Evolutionary conservation across 257 asterid genomes (phyloP).

Genomic region (Knoxia roxburghii): DNA sequence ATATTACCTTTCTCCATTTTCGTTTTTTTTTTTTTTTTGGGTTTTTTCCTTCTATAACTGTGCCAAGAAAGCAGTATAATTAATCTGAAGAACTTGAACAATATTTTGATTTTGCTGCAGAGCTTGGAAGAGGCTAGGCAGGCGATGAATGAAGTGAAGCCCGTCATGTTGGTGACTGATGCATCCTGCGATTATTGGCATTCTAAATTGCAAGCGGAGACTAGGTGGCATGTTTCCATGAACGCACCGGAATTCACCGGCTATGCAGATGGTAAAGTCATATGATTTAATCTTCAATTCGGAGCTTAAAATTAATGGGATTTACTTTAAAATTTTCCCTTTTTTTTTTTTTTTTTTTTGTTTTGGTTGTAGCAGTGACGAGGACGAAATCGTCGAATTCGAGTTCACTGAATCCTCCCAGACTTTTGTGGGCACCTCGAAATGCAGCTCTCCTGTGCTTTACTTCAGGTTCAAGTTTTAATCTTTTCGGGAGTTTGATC

Average conservation of each 20-base stretch:
- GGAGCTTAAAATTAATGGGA: too few relatives aligned
- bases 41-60: too few relatives aligned
- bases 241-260: constrained; percentile 21
- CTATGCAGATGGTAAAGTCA: constrained; percentile 30
- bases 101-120: constrained; percentile 15
- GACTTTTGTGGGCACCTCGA: constrained; percentile 67
- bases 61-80: neutral
- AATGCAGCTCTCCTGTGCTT: constrained; percentile 72
- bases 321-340: neutral
- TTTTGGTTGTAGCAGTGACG: constrained; percentile 34
- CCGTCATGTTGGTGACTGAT: constrained; percentile 59
- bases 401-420: constrained; percentile 21
- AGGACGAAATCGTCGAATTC: constrained; percentile 42
- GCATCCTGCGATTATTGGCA: constrained; percentile 61
- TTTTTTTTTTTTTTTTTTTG: neutral
- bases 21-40: neutral
- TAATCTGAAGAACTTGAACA: neutral
- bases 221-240: constrained; percentile 66
- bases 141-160: constrained; percentile 66
- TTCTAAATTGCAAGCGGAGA: constrained; percentile 42
- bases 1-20: neutral
- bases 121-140: constrained; percentile 77
- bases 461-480: constrained; percentile 48
- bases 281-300: neutral
- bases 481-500: neutral